A percentile compares a stretch with the other conserved stretches of the same genome.
These are phyloP conservation scores for Eucalyptus regnans DNA, from an alignment of 345 rosid genomes.

Conservation along the genomic window DNA sequence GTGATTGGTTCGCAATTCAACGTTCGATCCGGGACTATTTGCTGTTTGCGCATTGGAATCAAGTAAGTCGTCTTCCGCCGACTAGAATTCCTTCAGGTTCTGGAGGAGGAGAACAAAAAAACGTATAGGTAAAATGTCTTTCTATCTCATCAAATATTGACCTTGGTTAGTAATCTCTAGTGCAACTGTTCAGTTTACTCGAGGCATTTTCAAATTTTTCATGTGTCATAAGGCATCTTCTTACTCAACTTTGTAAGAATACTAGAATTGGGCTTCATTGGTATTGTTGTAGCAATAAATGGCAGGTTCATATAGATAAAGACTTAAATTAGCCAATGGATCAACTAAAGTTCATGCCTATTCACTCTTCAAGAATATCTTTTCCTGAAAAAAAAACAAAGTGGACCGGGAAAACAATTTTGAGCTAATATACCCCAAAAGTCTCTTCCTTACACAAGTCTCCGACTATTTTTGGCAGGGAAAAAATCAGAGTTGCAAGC, in stretches of 20 bases:
- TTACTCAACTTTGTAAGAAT: neutral
- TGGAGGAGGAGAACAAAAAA: neutral
- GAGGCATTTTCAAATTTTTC: neutral
- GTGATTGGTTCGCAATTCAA: too few species aligned
- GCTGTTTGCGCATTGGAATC: too few species aligned
- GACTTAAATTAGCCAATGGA: neutral
- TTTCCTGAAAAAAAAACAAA: too few species aligned
- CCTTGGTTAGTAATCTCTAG: neutral
- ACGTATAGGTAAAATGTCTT: neutral
- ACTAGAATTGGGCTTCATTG: neutral
- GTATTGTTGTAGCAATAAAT: neutral
- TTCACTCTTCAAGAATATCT: neutral
- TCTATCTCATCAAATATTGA: neutral
- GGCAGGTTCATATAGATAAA: neutral
- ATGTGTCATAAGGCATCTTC: neutral
- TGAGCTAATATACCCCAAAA: neutral
- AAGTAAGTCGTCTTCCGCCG: too few species aligned
- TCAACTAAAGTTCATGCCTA: neutral
- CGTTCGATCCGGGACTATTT: too few species aligned
- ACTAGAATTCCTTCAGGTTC: too few species aligned
- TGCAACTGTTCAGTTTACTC: neutral
- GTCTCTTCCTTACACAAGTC: neutral
- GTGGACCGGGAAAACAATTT: too few species aligned
- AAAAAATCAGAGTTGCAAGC: neutral
- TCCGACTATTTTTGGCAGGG: neutral